Conservation (phyloP, 495 filamentous ascomycete genomes). For the Aspergillus coremiiformis region DNA sequence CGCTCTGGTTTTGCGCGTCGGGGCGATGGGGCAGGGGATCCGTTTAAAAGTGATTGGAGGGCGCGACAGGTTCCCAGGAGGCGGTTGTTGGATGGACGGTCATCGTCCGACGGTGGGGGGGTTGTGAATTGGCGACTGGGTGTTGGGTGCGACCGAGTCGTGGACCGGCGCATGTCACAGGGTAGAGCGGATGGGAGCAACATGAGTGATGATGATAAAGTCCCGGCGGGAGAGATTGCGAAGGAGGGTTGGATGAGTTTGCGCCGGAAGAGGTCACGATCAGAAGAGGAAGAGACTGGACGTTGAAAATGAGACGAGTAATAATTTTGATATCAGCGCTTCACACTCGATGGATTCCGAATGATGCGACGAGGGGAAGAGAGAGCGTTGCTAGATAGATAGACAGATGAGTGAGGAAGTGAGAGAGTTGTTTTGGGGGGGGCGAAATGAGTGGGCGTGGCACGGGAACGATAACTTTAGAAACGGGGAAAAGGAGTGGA, state of each 20-base stretch:
- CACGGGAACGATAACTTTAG: conserved; percentile 13
- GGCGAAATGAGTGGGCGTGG: conserved; percentile 9
- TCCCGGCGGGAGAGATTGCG: too few species aligned
- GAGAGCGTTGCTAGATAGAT: conserved; percentile 12
- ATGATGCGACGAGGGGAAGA: conserved; percentile 21
- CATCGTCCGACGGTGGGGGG: conserved; percentile 50
- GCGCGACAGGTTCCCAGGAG: conserved; percentile 63
- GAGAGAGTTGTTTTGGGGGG: conserved; percentile 12
- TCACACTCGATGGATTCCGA: conserved; percentile 22
- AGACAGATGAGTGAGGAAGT: conserved; percentile 10
- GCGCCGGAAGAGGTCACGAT: conserved; percentile 33
- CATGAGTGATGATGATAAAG: conserved; percentile 41
- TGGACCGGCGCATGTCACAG: conserved; percentile 57
- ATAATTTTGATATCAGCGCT: conserved; percentile 20
- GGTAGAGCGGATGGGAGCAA: conserved; percentile 64
- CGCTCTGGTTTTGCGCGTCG: conserved; percentile 34
- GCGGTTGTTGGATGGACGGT: conserved; percentile 46
- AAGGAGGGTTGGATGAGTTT: conserved; percentile 9
- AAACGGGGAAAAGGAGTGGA: conserved; percentile 1
- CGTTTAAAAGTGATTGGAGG: conserved; percentile 58
- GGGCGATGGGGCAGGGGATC: conserved; percentile 32
- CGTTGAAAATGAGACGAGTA: conserved; percentile 16
- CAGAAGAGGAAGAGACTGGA: conserved; percentile 16
- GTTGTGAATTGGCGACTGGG: conserved; percentile 59
- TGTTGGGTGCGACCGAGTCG: conserved; percentile 31